Conservation (phyloP, 495 filamentous ascomycete species). For the Penicillium paxilli region DNA sequence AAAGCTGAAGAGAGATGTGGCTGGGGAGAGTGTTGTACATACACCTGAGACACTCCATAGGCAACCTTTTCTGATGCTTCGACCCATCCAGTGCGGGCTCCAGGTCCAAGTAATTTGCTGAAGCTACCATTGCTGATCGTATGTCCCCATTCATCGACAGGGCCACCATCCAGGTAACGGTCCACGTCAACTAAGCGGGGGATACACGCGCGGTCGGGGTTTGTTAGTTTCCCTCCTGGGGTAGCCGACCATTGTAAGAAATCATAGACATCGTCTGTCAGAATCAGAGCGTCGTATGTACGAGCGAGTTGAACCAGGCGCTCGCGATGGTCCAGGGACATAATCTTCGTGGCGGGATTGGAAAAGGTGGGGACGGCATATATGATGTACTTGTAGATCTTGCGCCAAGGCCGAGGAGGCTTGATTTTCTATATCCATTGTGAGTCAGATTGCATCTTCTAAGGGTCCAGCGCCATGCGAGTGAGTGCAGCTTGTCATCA, state of each 20-base stretch:
- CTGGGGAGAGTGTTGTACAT: conserved; percentile 24
- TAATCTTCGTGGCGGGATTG: conserved; percentile 77
- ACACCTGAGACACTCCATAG: conserved; percentile 66
- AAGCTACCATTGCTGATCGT: conserved; percentile 80
- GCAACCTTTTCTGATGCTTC: conserved; percentile 70
- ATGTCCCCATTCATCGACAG: conserved; percentile 66
- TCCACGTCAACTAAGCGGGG: conserved; percentile 81
- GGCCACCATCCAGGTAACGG: conserved; percentile 55
- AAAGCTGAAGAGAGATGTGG: no score
- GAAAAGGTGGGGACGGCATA: conserved; percentile 82
- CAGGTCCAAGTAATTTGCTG: conserved; percentile 81
- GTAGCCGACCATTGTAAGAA: conserved; percentile 70
- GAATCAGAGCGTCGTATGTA: conserved; percentile 69
- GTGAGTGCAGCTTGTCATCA: not conserved
- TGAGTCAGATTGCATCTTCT: conserved; percentile 8
- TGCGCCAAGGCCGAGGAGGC: conserved; percentile 48
- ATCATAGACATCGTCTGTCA: conserved; percentile 93
- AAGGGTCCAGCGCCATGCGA: not conserved
- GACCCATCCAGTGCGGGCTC: conserved; percentile 77
- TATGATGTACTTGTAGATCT: conserved; percentile 79
- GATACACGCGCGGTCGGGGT: conserved; percentile 46
- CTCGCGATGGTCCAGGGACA: conserved; percentile 61
- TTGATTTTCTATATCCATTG: conserved; percentile 37
- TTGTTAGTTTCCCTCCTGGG: conserved; percentile 13
- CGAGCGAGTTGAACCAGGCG: conserved; percentile 68